Evolutionary conservation across 2,329 filamentous ascomycete species (phyloP).

Genomic region (Botrytis squamosa): DNA sequence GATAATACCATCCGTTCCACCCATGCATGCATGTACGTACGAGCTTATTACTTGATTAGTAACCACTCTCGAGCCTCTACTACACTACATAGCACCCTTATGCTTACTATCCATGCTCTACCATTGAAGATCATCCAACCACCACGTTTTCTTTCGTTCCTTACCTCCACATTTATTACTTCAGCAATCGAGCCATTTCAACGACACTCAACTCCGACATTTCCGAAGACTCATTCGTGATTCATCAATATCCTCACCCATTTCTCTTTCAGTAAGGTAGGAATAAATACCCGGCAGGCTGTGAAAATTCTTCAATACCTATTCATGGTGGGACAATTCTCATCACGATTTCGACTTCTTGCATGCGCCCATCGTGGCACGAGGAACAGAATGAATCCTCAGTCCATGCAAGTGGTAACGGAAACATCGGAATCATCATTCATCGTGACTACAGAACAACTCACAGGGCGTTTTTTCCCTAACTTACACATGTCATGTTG

Average conservation of each 20-base stretch:
- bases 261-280: slow-evolving; percentile 1
- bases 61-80: too few species aligned
- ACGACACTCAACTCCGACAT: slow-evolving; percentile 12
- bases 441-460: neutral
- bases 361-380: neutral
- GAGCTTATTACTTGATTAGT: neutral
- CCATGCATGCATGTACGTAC: neutral
- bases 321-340: neutral
- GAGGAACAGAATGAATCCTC: neutral
- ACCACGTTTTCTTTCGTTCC: slow-evolving; percentile 4
- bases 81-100: neutral
- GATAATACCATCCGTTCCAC: neutral
- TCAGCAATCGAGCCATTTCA: slow-evolving; percentile 8
- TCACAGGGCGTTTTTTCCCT: neutral
- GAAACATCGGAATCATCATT: neutral
- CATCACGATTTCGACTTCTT: slow-evolving; percentile 2
- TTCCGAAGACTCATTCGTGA: slow-evolving; percentile 11
- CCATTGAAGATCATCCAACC: slow-evolving; percentile 16
- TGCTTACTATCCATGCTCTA: slow-evolving; percentile 2
- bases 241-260: slow-evolving; percentile 11
- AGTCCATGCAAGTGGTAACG: neutral
- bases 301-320: neutral
- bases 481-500: neutral
- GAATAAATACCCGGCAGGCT: neutral
- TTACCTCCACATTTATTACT: neutral